Evolutionary conservation across 306 rosid species (phyloP), one percentile per base, ranked within the genome.

Genomic region (Vicia faba): DNA sequence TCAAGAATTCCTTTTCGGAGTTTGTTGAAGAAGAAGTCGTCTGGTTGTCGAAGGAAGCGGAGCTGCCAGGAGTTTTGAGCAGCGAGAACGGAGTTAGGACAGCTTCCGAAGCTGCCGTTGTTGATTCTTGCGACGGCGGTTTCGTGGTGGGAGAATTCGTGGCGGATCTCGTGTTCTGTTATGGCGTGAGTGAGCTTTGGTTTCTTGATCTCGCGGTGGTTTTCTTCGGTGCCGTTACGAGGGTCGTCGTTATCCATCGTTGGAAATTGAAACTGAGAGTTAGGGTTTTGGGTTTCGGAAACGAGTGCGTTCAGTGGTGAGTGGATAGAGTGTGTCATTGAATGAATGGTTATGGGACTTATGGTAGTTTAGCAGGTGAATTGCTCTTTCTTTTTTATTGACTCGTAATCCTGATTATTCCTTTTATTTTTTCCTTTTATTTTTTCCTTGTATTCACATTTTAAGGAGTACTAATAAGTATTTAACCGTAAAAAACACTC

Each of bases 21-120:
- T 8, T 51, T 13, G 74, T 75, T 69, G 79, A 40, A 72, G 87
- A 15, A 77, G 79, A 86, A 86, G 1, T 75, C 75, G 14, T 86
- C 92, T 4, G 88, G 92, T 44, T 86, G 87, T 51, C 70, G 80
- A 70, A 84, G 92, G 75, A 81, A 81, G 5, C 73, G 78, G 68
- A 77, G 82, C 61, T 77, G 87, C 82, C 82, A 84, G 26, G 28
- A 5, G 44, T 66, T 55, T 73, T 84, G 88, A 3, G 87, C 77
- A 1, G 75, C 35, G 46, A 84, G 76, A 11, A 86, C 66, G 26
- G 88, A 84, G 13, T 60, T 70, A 7, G 92, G 91, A 69, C 92
- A 86, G 68, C 85, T 70, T 3, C 92, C 88, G 68, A 86, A 84
- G 72, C 85, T 86, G 43, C 92, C 92, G 77, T 84, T 86, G 79